Base-by-base conservation (phyloP, 2,329 filamentous ascomycete genomes). In the Pyricularia sp. region DNA sequence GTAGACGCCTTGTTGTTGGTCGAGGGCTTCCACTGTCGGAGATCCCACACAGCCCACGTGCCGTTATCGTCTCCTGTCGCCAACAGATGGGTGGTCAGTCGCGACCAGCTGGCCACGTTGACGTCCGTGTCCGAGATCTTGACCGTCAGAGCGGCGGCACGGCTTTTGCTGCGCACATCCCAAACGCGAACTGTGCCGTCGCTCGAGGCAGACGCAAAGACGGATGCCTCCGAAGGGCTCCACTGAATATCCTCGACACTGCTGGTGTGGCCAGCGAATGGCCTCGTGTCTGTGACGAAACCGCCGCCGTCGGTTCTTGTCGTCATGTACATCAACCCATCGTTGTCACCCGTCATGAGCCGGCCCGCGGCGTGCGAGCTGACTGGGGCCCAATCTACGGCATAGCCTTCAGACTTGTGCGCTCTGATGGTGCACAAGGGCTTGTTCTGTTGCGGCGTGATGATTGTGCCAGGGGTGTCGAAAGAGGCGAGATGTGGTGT, bases 71-170 rank as follows among this genome's bases (percentile, higher is more conserved):
- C 93, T 64, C 95, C 95, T 0, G 94, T 93, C 1, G 94, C 94
- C 50, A 99, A 88, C 50, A 99, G 87, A 78, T 98, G 93, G 26
- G 89, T 88, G 0, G 94, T 97, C 79, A 94, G 90, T 64, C 86
- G 87, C 55, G 93, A 97, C 95, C 95, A 99, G 70, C 92, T 95
- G 81, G 98, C 91, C 71, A 99, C 95, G 77, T 99, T 99, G 76
- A 98, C 92, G 76, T 99, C 95, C 66, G 89, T 89, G 69, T 88
- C 84, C 77, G 91, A 95, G 72, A 95, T 90, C 76, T 93, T 88
- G 69, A 98, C 91, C 69, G 90, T 93, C 70, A 99, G 86, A 64
- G 93, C 94, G n/a, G 93, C 88, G 77, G 91, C 92, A 72, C 92
- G 90, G 72, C 90, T 92, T 84, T 97, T 97, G 78, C 91, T 94